Evolutionary conservation across 1,139 yeast genomes (phyloP).

Genomic region (Taiozyma sp.): DNA sequence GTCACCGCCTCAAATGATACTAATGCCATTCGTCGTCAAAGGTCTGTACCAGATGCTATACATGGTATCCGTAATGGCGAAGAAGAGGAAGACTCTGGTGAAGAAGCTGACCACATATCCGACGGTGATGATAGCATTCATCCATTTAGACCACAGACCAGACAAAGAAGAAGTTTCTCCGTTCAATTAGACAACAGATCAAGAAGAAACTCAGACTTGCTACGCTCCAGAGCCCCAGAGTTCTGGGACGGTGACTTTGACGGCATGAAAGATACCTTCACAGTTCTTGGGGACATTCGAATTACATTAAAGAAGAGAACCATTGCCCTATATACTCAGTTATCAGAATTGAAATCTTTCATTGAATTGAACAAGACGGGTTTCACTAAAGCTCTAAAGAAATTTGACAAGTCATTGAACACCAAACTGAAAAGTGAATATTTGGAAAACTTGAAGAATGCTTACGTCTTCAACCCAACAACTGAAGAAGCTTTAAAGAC

Average conservation of each 20-base stretch:
- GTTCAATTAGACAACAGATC: conserved; percentile 14
- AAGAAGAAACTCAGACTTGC: conserved; percentile 12
- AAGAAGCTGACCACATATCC: not conserved
- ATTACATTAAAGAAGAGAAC: conserved; percentile 68
- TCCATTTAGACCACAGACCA: conserved; percentile 14
- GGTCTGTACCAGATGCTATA: conserved; percentile 8
- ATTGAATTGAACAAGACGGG: conserved; percentile 84
- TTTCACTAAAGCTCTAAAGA: conserved; percentile 81
- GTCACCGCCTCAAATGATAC: not conserved
- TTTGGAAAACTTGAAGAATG: conserved; percentile 34
- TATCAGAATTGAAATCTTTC: conserved; percentile 81
- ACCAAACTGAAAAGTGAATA: conserved; percentile 54
- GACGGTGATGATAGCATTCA: conserved; percentile 2
- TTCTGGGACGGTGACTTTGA: conserved; percentile 27
- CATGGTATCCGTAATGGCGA: conserved; percentile 9
- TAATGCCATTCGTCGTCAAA: conserved; percentile 6
- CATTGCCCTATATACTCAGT: conserved; percentile 60
- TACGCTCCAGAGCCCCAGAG: conserved; percentile 22
- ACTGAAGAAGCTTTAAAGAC: conserved; percentile 40
- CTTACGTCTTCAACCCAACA: conserved; percentile 41
- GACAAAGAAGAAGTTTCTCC: conserved; percentile 20
- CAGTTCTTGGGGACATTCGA: conserved; percentile 43
- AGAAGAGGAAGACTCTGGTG: conserved; percentile 8
- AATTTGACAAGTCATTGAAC: conserved; percentile 79
- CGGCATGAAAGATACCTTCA: conserved; percentile 23